Conservation (phyloP, 192 early-diverging fungal species). For the Helicostylum pulchrum region DNA sequence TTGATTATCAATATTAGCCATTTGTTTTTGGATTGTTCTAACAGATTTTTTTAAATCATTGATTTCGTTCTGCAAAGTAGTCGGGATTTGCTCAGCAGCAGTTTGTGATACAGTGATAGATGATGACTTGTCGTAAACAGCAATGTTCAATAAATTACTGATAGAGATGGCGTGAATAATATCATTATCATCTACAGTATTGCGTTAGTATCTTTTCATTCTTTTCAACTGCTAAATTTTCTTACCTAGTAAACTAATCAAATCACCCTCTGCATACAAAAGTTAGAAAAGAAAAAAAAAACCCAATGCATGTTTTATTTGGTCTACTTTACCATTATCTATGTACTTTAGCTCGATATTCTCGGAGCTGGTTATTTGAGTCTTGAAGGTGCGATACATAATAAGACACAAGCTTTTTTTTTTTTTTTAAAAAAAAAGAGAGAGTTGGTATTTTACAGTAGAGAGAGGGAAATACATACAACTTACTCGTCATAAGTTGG, state of each 20-base stretch:
- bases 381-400: slow-evolving; percentile 41
- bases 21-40: too few species aligned
- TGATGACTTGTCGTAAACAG: slow-evolving; percentile 37
- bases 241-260: slow-evolving; percentile 44
- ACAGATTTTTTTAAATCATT: too few species aligned
- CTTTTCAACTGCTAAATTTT: not conserved
- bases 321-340: slow-evolving; percentile 46
- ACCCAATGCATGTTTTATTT: too few species aligned
- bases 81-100: too few species aligned
- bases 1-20: too few species aligned
- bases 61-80: too few species aligned
- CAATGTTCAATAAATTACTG: slow-evolving; percentile 43
- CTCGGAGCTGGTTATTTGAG: slow-evolving; percentile 34
- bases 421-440: too few species aligned
- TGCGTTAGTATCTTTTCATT: not conserved
- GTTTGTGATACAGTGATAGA: too few species aligned
- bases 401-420: slow-evolving; percentile 46
- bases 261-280: slow-evolving; percentile 41
- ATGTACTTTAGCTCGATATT: slow-evolving; percentile 45
- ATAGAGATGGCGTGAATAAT: slow-evolving; percentile 47
- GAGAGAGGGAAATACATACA: not conserved
- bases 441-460: too few species aligned
- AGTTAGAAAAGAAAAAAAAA: not conserved
- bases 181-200: slow-evolving; percentile 45
- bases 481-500: slow-evolving; percentile 48